Percentiles rank a stretch among this genome's conserved stretches.
These are phyloP conservation scores for Massarina eburnea DNA, from an alignment of 2,329 filamentous ascomycete species.

Conservation along the genomic window DNA sequence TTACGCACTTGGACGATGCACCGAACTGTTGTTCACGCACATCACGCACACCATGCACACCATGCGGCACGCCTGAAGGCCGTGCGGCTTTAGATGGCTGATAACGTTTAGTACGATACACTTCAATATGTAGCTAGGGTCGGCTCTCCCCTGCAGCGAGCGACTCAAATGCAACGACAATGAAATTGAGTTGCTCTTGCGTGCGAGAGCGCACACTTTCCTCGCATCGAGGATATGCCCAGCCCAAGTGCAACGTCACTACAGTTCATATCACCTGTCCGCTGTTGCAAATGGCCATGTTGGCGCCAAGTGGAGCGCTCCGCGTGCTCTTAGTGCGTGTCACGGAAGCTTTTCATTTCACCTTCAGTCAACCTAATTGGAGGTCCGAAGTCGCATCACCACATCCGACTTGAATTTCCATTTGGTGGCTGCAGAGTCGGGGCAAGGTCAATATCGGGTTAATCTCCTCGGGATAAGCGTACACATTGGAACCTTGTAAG, in stretches of 20 bases:
- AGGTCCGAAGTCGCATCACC: not conserved
- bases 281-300: not conserved
- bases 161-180: too few species aligned
- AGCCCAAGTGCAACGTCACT: too few species aligned
- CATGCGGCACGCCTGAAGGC: too few species aligned
- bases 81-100: not conserved
- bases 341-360: too few species aligned
- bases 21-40: not conserved
- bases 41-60: not conserved
- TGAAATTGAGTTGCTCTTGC: too few species aligned
- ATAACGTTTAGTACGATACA: not conserved
- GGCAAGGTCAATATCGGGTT: conserved; percentile 13
- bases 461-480: conserved; percentile 15
- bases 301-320: not conserved
- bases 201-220: too few species aligned
- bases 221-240: too few species aligned
- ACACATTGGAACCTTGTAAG: conserved; percentile 1
- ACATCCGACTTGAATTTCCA: not conserved
- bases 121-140: too few species aligned
- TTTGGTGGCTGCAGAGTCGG: conserved; percentile 3
- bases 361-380: too few species aligned
- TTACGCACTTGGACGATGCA: not conserved
- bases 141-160: too few species aligned
- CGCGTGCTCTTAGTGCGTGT: too few species aligned
- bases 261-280: not conserved